These are phyloP conservation scores for Leccinellum luteum DNA, from an alignment of 768 basidiomycete species.

Conservation along the genomic window DNA sequence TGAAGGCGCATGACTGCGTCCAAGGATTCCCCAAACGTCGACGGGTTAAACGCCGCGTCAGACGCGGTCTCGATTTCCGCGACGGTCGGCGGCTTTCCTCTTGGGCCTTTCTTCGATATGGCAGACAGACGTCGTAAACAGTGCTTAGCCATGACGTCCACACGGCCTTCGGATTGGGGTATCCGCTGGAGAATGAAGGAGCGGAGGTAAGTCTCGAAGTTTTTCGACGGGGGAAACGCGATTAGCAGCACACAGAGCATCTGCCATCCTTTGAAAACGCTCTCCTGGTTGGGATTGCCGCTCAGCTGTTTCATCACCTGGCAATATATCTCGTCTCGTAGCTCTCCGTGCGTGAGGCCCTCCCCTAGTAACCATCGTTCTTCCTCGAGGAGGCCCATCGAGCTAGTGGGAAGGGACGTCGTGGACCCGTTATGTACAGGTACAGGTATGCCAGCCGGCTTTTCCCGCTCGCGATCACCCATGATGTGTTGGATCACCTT, in stretches of 20 bases:
- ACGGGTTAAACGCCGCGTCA: constrained; percentile 94
- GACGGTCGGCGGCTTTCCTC: constrained; percentile 77
- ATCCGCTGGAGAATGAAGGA: constrained; percentile 76
- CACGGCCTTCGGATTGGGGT: constrained; percentile 64
- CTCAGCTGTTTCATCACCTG: constrained; percentile 91
- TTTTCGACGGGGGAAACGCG: constrained; percentile 91
- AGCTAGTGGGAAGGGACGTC: constrained; percentile 41
- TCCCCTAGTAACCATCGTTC: constrained; percentile 83
- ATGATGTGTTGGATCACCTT: constrained; percentile 89
- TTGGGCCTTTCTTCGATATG: constrained; percentile 80
- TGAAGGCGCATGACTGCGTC: constrained; percentile 82
- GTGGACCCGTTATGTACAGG: constrained; percentile 45
- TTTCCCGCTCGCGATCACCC: constrained; percentile 85
- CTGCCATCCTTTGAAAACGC: constrained; percentile 91
- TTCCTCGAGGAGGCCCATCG: constrained; percentile 64
- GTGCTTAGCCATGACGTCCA: constrained; percentile 90
- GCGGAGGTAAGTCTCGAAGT: constrained; percentile 82
- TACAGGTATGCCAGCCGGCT: constrained; percentile 46
- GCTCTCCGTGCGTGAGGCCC: constrained; percentile 75
- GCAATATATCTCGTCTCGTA: constrained; percentile 92
- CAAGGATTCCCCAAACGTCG: constrained; percentile 89
- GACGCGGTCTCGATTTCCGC: constrained; percentile 92
- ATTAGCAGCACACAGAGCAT: constrained; percentile 86
- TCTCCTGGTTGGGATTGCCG: constrained; percentile 79
- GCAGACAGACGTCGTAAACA: constrained; percentile 74